Evolutionary conservation across 306 rosid species (phyloP).

Genomic region (Oxytropis ochrocephala): DNA sequence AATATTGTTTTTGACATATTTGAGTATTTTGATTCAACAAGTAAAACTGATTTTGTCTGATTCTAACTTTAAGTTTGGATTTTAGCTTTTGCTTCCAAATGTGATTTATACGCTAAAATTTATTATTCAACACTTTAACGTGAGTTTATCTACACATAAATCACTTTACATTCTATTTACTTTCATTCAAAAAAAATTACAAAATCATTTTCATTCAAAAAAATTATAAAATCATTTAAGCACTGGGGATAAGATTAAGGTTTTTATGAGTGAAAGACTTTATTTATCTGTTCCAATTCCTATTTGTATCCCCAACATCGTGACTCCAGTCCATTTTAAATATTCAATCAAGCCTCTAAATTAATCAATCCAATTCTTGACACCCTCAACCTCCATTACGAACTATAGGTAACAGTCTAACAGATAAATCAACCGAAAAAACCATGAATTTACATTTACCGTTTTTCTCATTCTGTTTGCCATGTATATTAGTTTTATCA

Average conservation of each 20-base stretch:
- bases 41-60: too few species aligned
- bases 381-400: not conserved
- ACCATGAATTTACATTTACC: not conserved
- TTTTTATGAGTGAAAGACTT: not conserved
- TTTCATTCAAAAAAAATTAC: too few species aligned
- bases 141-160: too few species aligned
- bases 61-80: too few species aligned
- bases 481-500: not conserved
- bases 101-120: too few species aligned
- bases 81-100: too few species aligned
- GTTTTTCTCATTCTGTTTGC: not conserved
- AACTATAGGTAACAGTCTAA: not conserved
- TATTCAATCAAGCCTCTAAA: not conserved
- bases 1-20: too few species aligned
- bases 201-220: too few species aligned
- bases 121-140: too few species aligned
- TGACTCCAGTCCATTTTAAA: not conserved
- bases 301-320: conserved; percentile 7
- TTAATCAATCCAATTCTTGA: not conserved
- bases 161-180: too few species aligned
- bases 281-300: not conserved
- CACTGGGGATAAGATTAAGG: conserved; percentile 7
- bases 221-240: too few species aligned
- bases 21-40: too few species aligned
- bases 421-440: not conserved